phyloP scores from a whole-genome alignment of 805 yeast genomes.

The Isabelozyma gotoi region DNA sequence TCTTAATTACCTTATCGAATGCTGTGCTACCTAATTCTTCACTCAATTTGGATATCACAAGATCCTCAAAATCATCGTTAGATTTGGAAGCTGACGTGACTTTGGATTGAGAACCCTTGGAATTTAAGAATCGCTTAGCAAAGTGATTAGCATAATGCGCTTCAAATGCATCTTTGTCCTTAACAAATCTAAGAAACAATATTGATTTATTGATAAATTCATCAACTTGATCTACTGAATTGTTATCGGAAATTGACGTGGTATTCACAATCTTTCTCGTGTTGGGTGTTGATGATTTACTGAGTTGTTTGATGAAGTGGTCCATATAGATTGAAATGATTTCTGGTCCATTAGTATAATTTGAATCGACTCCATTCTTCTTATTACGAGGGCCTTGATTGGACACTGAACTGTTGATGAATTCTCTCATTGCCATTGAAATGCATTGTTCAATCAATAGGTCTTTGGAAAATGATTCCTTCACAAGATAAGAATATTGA shows the following conservation, averaged over 20 bases:
- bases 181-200: slow-evolving; percentile 61
- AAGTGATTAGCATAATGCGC: slow-evolving; percentile 81
- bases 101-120: slow-evolving; percentile 23
- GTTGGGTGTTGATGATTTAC: slow-evolving; percentile 19
- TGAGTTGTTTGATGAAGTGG: slow-evolving; percentile 33
- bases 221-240: slow-evolving; percentile 23
- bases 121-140: slow-evolving; percentile 66
- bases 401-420: slow-evolving; percentile 46
- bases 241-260: slow-evolving; percentile 3
- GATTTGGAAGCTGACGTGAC: slow-evolving; percentile 29
- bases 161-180: slow-evolving; percentile 86
- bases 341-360: slow-evolving; percentile 35
- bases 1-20: slow-evolving; percentile 77
- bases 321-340: slow-evolving; percentile 41
- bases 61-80: slow-evolving; percentile 65
- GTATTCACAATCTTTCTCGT: slow-evolving; percentile 9
- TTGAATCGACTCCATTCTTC: slow-evolving; percentile 40
- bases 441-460: slow-evolving; percentile 51
- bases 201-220: slow-evolving; percentile 54
- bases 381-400: slow-evolving; percentile 16
- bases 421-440: slow-evolving; percentile 60
- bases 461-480: slow-evolving; percentile 50
- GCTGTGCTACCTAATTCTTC: slow-evolving; percentile 79
- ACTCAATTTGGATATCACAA: slow-evolving; percentile 62
- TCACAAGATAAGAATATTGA: slow-evolving; percentile 50